Evolutionary conservation across 805 yeast genomes (phyloP).

Genomic region (Schwanniomyces occidentalis): DNA sequence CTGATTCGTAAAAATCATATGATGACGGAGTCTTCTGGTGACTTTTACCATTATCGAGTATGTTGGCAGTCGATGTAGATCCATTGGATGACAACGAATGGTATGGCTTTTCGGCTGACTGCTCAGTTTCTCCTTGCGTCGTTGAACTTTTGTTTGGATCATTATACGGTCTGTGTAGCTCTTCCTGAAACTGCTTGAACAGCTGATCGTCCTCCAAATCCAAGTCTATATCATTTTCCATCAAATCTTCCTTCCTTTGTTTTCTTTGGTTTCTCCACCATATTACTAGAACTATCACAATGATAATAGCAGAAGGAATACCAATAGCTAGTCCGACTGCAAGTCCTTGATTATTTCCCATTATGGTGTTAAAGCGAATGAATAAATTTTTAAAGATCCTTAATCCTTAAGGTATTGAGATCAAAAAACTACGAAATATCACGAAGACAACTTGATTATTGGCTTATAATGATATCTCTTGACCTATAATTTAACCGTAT

Average conservation of each 20-base stretch:
- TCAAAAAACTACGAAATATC: too few species aligned
- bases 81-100: constrained; percentile 10
- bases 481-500: too few species aligned
- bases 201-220: constrained; percentile 38
- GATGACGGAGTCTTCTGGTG: constrained; percentile 24
- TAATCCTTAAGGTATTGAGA: too few species aligned
- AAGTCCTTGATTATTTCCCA: constrained; percentile 21
- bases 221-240: constrained; percentile 29
- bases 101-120: constrained; percentile 10
- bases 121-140: constrained; percentile 7
- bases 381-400: too few species aligned
- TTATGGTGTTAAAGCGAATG: too few species aligned
- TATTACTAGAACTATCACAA: constrained; percentile 22
- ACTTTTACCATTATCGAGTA: constrained; percentile 2
- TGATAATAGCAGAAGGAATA: constrained; percentile 33
- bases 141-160: constrained; percentile 12
- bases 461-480: too few species aligned
- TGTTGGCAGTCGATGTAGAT: constrained; percentile 9
- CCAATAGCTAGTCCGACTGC: constrained; percentile 46
- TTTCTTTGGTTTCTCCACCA: constrained; percentile 31
- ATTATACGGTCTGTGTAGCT: constrained; percentile 28
- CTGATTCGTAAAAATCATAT: constrained; percentile 43
- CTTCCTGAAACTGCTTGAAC: constrained; percentile 37
- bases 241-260: constrained; percentile 32
- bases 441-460: too few species aligned